Base-by-base conservation (phyloP, 495 filamentous ascomycete genomes). In the Aspergillus ostianus region DNA sequence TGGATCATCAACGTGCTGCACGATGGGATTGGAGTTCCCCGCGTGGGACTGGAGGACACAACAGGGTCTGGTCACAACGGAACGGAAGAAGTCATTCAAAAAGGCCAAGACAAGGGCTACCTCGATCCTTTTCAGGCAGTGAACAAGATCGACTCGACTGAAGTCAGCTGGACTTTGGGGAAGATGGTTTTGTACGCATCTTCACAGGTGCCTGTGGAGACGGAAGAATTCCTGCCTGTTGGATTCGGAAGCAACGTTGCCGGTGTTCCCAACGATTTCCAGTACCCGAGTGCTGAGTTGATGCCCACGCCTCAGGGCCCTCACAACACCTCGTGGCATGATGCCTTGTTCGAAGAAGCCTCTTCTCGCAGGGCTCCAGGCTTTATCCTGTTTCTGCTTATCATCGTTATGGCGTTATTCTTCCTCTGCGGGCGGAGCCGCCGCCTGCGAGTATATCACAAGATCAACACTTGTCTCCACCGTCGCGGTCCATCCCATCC, bases 111-210 rank as follows among this genome's bases (percentile, higher is more conserved):
- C 41, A 91, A 90, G 69, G 92, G 91, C 3, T 96, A 90, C 64
- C 71, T 94, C 3, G 88, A 93, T 63, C 84, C 95, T 0, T 99
- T 99, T 75, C 90, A 96, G 71, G 86, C 94, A 1, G 90, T 97
- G 23, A 86, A 98, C 72, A 96, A 96, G 76, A 93, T 99, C 61
- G 84, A 90, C 62, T 89, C 84, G 45, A 89, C 90, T 15, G 94
- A 99, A 76, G 90, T 99, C n/a, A 95, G 90, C 75, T 99, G 94
- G 94, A 98, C 94, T 0, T 77, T 99, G 0, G 94, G 94, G 3
- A 96, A 97, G 73, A 97, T 98, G 80, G 87, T 98, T n/a, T 84
- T 99, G 20, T 99, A 98, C 64, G 94, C 93, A 0, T 86, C 94
- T 7, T 92, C 90, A 6, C 91, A 97, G 71, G 81, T 98, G 17